Evolutionary conservation across 2,329 filamentous ascomycete genomes (phyloP), one percentile per base, ranked within the genome.

Genomic region (Elsinoe arachidis): DNA sequence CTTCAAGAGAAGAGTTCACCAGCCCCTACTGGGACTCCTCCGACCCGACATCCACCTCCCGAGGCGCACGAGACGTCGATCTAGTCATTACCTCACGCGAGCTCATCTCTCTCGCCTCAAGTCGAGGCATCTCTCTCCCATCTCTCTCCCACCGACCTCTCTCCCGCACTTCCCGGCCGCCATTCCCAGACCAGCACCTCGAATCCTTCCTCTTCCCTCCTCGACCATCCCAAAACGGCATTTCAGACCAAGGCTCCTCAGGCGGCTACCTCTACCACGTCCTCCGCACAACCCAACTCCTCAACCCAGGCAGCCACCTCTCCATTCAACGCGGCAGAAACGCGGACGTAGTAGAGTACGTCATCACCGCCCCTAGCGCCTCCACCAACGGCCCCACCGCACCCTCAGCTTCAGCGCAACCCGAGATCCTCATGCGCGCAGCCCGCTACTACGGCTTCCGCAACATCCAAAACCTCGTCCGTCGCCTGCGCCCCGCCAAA

Each of bases 31-130:
- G 91, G 91, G 76, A 72, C 56, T 66, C 66, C 63, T 66, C 46
- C 63, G 76, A 72, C 39, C 66, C 39, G 60, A 65, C n/a, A 61
- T 66, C 65, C 64, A 66, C 49, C 64, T 55, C 76, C 73, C 12
- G 68, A 62, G 82, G 82, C 1, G 80, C 93, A 23, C 81, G 93
- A 58, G 93, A 99, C 67, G 91, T 97, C 49, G 93, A 99, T 74
- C 97, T 92, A 71, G 93, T 99, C 44, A 97, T 99, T 70, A 99
- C 93, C 12, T 92, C 90, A 64, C 91, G 93, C 63, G 93, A 99
- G 73, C 80, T 99, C 19, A 78, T 99, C 37, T 93, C 93, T 78
- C 80, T 99, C 35, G 88, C 91, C 17, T 85, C 89, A 55, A 87
- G 88, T 47, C 83, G 92, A 61, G 82, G 83, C 17, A 82, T 96